Percentiles rank a stretch among this genome's conserved stretches.
These are phyloP conservation scores for Fusarium incarnatum DNA, from an alignment of 2,329 filamentous ascomycete species.

Conservation along the genomic window DNA sequence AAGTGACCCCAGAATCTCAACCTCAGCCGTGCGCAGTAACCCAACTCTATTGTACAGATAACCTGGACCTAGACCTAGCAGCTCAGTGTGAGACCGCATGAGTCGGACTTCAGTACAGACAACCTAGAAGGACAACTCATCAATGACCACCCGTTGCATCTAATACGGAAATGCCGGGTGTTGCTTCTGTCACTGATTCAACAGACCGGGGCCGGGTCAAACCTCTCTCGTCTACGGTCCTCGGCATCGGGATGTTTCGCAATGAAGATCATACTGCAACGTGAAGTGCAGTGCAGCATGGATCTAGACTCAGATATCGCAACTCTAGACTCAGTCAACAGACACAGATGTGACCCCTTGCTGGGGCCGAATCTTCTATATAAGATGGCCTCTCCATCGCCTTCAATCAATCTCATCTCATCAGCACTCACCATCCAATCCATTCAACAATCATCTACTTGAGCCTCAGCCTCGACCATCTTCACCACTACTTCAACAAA, in stretches of 20 bases:
- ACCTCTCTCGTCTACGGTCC: neutral
- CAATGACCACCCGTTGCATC: slow-evolving; percentile 17
- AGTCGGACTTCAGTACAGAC: neutral
- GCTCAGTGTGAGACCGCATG: slow-evolving; percentile 41
- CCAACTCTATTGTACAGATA: neutral
- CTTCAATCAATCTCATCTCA: slow-evolving; percentile 21
- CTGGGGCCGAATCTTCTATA: slow-evolving; percentile 38
- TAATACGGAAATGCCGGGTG: slow-evolving; percentile 11
- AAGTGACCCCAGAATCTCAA: slow-evolving; percentile 21
- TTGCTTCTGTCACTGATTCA: slow-evolving; percentile 7
- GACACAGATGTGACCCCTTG: slow-evolving; percentile 20
- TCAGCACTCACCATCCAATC: slow-evolving; percentile 41
- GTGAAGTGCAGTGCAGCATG: neutral
- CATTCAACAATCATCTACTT: slow-evolving; percentile 42
- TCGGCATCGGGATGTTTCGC: slow-evolving; percentile 36
- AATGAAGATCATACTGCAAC: slow-evolving; percentile 5
- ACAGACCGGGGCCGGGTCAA: slow-evolving; percentile 4
- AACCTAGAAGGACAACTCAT: slow-evolving; percentile 39
- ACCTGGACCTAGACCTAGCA: slow-evolving; percentile 27
- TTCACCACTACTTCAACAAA: slow-evolving; percentile 13
- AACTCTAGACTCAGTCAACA: slow-evolving; percentile 7
- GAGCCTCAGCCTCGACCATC: slow-evolving; percentile 38
- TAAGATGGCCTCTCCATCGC: slow-evolving; percentile 37
- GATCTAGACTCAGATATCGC: slow-evolving; percentile 18
- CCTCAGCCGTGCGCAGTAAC: slow-evolving; percentile 25